Conservation (phyloP, 768 basidiomycete genomes). For the Melanogaster broomeanus region DNA sequence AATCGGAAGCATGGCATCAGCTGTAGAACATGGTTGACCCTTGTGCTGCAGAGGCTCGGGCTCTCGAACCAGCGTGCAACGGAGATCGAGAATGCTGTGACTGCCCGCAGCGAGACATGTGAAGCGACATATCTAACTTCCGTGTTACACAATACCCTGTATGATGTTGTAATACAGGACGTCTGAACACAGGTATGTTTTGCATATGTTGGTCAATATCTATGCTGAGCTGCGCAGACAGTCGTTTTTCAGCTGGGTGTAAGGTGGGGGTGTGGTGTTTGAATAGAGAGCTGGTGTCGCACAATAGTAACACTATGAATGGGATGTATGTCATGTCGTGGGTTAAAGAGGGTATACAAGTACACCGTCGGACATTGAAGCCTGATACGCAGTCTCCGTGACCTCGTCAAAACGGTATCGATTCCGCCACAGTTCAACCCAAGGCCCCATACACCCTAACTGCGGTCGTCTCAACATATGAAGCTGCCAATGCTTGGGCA, state of each 20-base stretch:
- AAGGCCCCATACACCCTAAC: constrained; percentile 12
- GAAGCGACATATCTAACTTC: constrained; percentile 1
- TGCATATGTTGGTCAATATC: no score
- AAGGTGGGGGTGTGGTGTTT: no score
- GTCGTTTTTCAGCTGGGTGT: no score
- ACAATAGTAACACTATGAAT: no score
- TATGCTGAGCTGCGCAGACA: no score
- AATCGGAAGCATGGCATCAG: constrained; percentile 20
- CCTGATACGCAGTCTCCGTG: constrained; percentile 9
- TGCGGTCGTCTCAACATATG: constrained; percentile 10
- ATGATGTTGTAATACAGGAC: background rate
- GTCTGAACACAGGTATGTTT: background rate
- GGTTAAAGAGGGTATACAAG: constrained; percentile 7
- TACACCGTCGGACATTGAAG: constrained; percentile 4
- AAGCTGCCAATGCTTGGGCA: constrained; percentile 24
- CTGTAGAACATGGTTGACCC: constrained; percentile 22
- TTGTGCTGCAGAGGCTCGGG: constrained; percentile 18
- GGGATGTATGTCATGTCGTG: no score
- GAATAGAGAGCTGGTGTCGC: no score
- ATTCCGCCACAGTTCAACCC: constrained; percentile 6
- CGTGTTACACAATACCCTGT: background rate
- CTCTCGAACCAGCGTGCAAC: background rate
- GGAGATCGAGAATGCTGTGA: background rate
- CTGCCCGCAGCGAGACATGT: constrained; percentile 1
- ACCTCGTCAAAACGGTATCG: constrained; percentile 2